Conservation (phyloP, 768 basidiomycete species). For the Pleurotus tuoliensis region DNA sequence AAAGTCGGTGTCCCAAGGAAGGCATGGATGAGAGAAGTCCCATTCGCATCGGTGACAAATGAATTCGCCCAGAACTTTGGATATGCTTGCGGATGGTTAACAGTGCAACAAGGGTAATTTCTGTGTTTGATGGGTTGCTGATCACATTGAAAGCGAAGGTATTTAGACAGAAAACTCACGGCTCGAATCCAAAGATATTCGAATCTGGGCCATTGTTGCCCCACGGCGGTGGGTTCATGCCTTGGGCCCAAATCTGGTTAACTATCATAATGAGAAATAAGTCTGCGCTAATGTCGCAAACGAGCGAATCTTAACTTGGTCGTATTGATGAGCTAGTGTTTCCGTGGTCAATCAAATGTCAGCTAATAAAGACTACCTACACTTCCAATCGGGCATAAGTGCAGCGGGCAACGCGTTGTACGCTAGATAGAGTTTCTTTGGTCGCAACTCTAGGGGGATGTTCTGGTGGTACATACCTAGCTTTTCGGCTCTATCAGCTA, state of each 20-base stretch:
- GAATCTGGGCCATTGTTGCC: constrained; percentile 34
- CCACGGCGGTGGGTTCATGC: constrained; percentile 34
- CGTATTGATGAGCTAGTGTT: constrained; percentile 35
- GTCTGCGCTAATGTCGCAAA: too few relatives aligned
- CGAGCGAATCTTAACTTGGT: constrained; percentile 26
- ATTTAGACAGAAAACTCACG: constrained; percentile 19
- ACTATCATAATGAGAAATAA: constrained; percentile 16
- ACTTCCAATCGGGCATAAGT: constrained; percentile 35
- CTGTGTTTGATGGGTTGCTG: constrained; percentile 13
- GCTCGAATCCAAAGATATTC: constrained; percentile 40
- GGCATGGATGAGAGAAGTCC: constrained; percentile 28
- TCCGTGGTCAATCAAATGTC: not conserved
- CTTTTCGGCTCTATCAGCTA: constrained; percentile 37
- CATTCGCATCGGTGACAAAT: constrained; percentile 28
- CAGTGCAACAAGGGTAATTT: constrained; percentile 41
- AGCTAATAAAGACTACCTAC: constrained; percentile 16
- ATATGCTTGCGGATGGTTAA: constrained; percentile 36
- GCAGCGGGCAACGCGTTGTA: constrained; percentile 38
- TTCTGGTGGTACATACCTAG: constrained; percentile 21
- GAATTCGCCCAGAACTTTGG: constrained; percentile 41
- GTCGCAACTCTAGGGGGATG: not conserved
- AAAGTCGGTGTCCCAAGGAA: constrained; percentile 37
- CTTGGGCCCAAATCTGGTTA: constrained; percentile 39
- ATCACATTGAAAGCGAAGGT: not conserved
- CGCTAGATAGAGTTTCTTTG: constrained; percentile 20